Evolutionary conservation across 2,329 filamentous ascomycete species (phyloP).

Genomic region (Fusarium phyllophilum): DNA sequence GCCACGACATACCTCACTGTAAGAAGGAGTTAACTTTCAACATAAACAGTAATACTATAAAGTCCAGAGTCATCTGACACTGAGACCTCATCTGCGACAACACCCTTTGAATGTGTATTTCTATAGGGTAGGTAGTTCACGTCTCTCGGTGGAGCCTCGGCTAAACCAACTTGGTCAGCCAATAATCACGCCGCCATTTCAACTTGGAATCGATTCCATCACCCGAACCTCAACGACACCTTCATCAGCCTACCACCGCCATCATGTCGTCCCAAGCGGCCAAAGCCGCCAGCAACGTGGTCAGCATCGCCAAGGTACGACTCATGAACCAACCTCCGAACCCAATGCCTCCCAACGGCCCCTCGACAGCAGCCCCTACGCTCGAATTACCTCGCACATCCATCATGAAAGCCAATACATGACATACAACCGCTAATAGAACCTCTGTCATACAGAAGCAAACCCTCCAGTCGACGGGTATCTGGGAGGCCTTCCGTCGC

Average conservation of each 20-base stretch:
- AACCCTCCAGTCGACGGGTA: constrained; percentile 86
- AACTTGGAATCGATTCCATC: constrained; percentile 43
- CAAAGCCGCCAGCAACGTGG: constrained; percentile 64
- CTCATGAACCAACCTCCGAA: background rate
- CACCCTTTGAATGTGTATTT: fast-evolving
- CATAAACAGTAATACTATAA: background rate
- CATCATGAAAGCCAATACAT: constrained; percentile 10
- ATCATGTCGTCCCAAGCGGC: constrained; percentile 71
- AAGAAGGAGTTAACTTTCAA: fast-evolving
- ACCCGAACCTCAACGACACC: constrained; percentile 42
- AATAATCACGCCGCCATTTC: constrained; percentile 46
- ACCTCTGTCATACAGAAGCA: constrained; percentile 77
- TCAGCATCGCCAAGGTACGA: constrained; percentile 69
- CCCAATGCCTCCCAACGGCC: constrained; percentile 37
- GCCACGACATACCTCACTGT: too few relatives aligned
- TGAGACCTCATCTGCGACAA: background rate
- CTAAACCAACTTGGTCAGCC: constrained; percentile 36
- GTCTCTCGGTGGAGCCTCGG: constrained; percentile 42
- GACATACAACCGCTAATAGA: constrained; percentile 32
- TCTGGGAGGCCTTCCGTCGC: constrained; percentile 87
- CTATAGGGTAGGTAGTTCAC: constrained; percentile 40
- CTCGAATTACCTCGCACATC: constrained; percentile 31
- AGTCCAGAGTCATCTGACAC: background rate
- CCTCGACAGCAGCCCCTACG: constrained; percentile 5
- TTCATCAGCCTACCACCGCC: constrained; percentile 42